Evolutionary conservation across 768 basidiomycete species (phyloP).

Genomic region (Boletus rex-veris): DNA sequence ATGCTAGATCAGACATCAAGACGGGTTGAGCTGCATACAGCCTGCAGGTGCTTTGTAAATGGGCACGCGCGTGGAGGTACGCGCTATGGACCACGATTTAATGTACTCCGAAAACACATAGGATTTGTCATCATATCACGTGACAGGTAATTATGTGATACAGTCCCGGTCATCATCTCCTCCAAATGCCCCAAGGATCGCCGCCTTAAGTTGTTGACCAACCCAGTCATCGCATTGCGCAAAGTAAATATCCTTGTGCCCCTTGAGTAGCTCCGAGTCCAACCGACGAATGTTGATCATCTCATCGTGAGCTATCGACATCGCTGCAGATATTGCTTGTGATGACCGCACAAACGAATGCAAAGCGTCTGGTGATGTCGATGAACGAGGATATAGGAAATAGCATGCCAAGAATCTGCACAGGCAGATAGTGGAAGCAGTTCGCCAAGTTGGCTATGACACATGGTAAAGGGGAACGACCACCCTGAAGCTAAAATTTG

Average conservation of each 20-base stretch:
- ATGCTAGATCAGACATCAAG: constrained; percentile 20
- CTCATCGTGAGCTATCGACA: constrained; percentile 50
- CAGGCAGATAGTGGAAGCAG: constrained; percentile 34
- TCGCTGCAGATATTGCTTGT: constrained; percentile 45
- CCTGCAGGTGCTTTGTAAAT: neutral
- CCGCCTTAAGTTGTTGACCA: constrained; percentile 51
- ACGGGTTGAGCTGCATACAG: neutral
- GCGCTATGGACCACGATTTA: constrained; percentile 1
- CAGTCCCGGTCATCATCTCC: constrained; percentile 21
- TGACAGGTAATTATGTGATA: neutral
- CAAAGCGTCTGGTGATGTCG: constrained; percentile 33
- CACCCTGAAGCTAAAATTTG: no score
- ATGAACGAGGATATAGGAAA: constrained; percentile 47
- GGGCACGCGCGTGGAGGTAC: constrained; percentile 12
- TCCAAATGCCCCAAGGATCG: constrained; percentile 25
- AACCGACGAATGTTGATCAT: constrained; percentile 48
- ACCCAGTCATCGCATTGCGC: constrained; percentile 69
- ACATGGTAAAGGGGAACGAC: constrained; percentile 41
- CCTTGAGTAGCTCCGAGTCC: constrained; percentile 43
- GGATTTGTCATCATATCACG: constrained; percentile 17
- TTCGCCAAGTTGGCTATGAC: constrained; percentile 45
- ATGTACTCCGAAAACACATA: no score
- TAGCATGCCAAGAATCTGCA: constrained; percentile 43
- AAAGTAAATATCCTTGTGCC: constrained; percentile 46
- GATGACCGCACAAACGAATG: constrained; percentile 50